Base-by-base conservation (phyloP, 2,329 filamentous ascomycete genomes). In the Cadophora sp. region DNA sequence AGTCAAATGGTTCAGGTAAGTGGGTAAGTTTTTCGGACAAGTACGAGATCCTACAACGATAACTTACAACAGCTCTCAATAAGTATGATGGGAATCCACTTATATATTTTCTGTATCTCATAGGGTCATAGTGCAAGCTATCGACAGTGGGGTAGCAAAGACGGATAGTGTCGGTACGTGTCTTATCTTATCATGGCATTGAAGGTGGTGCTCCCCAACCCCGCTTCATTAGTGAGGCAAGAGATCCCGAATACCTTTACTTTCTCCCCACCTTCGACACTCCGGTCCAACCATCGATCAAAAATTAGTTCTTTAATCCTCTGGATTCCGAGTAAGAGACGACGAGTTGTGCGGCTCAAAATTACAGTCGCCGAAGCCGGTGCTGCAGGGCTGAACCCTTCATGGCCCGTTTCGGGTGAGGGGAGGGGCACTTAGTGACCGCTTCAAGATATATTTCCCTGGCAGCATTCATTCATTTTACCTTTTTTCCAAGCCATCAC, bases 221-320 rank as follows among this genome's bases (percentile, higher is more conserved):
- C 51, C 43, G 31, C 56, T 27, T 43, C 37, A 11, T 59, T 26
- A 55, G 48, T 31, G 50, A 56, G 66, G 66, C 37, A 65, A 65
- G 56, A 56, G 40, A 62, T 58, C 66, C 66, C 63, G 66, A 68
- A 58, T 53, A 51, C 14, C 62, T 65, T 68, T 55, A 62, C 4
- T 26, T 27, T n/a, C 62, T 63, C 58, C 62, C 63, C 58, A 59
- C 62, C 65, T 50, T 68, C 29, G 58, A 37, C 24, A 16, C 50
- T 37, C 31, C 29, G n/a, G 3, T n/a, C 58, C 34, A 61, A 61
- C 26, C 40, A n/a, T 14, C 26, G 4, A 11, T 46, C 24, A 29
- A n/a, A 14, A 1, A 37, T 43, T 27, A 29, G 6, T 26, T 22
- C 9, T 26, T 31, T 12, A 48, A 24, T 4, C 16, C 14, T 7